Evolutionary conservation across 306 rosid genomes (phyloP).

Genomic region (Cucurbita argyrosperma): DNA sequence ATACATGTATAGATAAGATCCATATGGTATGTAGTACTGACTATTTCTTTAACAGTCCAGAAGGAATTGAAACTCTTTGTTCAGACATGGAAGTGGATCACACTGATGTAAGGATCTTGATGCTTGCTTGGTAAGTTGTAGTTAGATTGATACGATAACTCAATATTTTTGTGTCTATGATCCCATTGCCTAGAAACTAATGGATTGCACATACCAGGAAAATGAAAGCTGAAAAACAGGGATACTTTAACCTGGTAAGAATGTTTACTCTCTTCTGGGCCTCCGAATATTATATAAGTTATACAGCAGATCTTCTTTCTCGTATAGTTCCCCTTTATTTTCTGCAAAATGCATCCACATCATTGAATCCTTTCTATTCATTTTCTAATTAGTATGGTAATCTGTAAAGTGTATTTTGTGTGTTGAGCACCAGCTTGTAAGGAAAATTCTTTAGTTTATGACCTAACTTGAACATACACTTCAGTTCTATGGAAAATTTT

Average conservation of each 20-base stretch:
- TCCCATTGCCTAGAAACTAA: conserved; percentile 22
- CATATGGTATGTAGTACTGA: neutral
- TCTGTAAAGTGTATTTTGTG: neutral
- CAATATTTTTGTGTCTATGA: conserved; percentile 7
- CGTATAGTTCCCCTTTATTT: neutral
- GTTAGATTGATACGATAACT: conserved; percentile 5
- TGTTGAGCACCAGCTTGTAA: neutral
- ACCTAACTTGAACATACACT: too few species aligned
- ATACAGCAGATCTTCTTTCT: neutral
- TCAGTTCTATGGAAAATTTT: neutral
- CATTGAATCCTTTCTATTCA: neutral
- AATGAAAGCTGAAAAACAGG: conserved; percentile 92
- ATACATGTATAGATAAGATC: neutral
- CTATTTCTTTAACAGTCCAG: conserved; percentile 59
- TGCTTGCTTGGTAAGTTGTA: conserved; percentile 88
- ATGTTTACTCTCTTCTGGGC: neutral
- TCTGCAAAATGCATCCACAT: neutral
- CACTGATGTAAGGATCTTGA: conserved; percentile 89
- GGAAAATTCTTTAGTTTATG: neutral
- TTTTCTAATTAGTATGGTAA: neutral
- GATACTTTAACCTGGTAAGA: conserved; percentile 84
- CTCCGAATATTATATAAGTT: neutral
- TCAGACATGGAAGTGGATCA: conserved; percentile 79
- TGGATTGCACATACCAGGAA: conserved; percentile 50
- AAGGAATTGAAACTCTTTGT: conserved; percentile 91